phyloP scores from a whole-genome alignment of 352 stramenopile species.

The Pythium dissimile region DNA sequence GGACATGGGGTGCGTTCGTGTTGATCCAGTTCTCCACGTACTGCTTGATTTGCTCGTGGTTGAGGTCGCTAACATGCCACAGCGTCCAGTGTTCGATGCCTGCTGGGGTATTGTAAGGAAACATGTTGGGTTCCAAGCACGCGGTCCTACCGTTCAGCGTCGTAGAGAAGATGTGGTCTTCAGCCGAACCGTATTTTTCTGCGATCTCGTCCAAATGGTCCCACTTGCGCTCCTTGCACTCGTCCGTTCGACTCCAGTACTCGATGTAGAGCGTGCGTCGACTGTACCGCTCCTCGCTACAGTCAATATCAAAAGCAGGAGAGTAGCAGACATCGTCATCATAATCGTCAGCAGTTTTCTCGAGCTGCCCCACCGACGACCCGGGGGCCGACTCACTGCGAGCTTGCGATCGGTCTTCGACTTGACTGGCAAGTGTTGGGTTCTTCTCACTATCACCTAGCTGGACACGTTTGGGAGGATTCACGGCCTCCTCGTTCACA shows the following conservation, averaged over 20 bases:
- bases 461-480: slow-evolving; percentile 11
- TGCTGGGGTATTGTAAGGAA: slow-evolving; percentile 85
- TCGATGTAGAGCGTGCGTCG: slow-evolving; percentile 84
- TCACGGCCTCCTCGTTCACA: neutral
- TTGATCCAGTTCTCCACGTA: slow-evolving; percentile 89
- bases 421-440: neutral
- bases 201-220: slow-evolving; percentile 82
- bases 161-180: slow-evolving; percentile 83
- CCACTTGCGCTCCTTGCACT: slow-evolving; percentile 88
- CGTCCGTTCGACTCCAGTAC: slow-evolving; percentile 86
- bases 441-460: slow-evolving; percentile 21
- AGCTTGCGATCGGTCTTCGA: slow-evolving; percentile 18
- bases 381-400: slow-evolving; percentile 12
- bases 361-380: slow-evolving; percentile 1
- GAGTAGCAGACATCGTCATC: slow-evolving; percentile 39
- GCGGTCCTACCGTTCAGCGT: slow-evolving; percentile 78
- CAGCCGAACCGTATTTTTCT: slow-evolving; percentile 64
- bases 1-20: slow-evolving; percentile 72
- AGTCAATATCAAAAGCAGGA: slow-evolving; percentile 58
- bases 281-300: slow-evolving; percentile 36
- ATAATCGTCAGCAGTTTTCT: slow-evolving; percentile 24
- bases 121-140: slow-evolving; percentile 87
- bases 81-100: slow-evolving; percentile 88
- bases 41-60: slow-evolving; percentile 81
- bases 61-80: slow-evolving; percentile 77